Base-by-base conservation (phyloP, 345 rosid species). In the Turritis glabra region DNA sequence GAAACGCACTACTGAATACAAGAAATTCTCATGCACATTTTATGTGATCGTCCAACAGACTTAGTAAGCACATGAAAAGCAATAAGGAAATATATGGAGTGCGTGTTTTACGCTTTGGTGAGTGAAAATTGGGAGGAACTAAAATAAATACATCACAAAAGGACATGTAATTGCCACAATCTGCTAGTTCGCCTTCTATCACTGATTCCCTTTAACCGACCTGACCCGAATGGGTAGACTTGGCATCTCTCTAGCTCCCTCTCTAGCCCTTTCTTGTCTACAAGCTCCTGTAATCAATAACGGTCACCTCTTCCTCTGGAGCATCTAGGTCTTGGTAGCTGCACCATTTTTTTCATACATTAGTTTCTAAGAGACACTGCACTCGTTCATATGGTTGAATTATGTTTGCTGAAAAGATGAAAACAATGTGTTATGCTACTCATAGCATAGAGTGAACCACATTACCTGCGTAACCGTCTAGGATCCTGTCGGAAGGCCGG, bases 271-370 rank as follows among this genome's bases (percentile, higher is more conserved):
- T 19, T 15, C 71, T 52, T 14, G 64, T 57, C 74, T 70, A 70
- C 65, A 70, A 70, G 80, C 98, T 92, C 84, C 98, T 78, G 87
- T 96, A 96, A 87, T 96, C 99, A 76, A 96, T 89, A 48, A 96
- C 98, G 0, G 99, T 92, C 22, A 96, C 99, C 82, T 90, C 99
- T 63, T 96, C 97, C 43, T 92, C 99, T 0, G 98, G 98, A 3
- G 93, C 99, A 79, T 96, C 99, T 23, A 96, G 76, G 80, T 96
- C 99, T 89, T 92, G 96, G 67, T 96, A 96, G 80, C 98, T 96
- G 92, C 86, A 84, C n/a, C 71, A 61, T 55, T n/a, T 44, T 21
- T 17, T 32, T 43, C 58, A 26, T 26, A 44, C 41, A 51, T 63
- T 73, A 73, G 78, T 35, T 35, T 35, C 44, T 58, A 6, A 19